Evolutionary conservation across 345 rosid genomes (phyloP), one percentile per base, ranked within the genome.

Genomic region (Psidium guajava): DNA sequence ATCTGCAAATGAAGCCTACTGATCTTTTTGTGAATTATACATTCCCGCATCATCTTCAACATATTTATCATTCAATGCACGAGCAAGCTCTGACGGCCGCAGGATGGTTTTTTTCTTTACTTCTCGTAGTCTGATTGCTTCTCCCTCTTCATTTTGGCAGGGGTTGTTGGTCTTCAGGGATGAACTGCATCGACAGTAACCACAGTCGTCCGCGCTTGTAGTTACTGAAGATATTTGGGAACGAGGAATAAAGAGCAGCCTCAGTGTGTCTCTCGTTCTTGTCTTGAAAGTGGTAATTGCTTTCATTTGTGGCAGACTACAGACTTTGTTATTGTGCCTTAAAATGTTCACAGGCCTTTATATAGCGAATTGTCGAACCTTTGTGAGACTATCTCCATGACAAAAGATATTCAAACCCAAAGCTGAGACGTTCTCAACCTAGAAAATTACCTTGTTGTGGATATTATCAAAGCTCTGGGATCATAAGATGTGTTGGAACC

Each of bases 111-210:
- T 2, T 15, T 15, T 5, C 9, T 20, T 8, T 21, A 58, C 42
- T 25, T 44, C 53, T 40, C 32, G 47, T 44, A 24, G 21, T 83
- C 32, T 3, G 42, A 22, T 21, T 2, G 21, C 27, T 83, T 15
- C 56, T 21, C 10, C 27, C 12, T 51, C n/a, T 11, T 32, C 83
- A 47, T 55, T 20, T 55, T 25, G 87, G 85, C 89, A 92, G 94
- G 96, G 57, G 53, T 92, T 25, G 91, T 92, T n/a, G 93, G 93
- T 56, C 89, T 93, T 53, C 94, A 93, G 87, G 95, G 90, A 16
- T 93, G 82, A 88, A 82, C 58, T 53, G 73, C 74, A 61, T 28
- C 40, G 27, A 28, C 74, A 64, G 44, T 64, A 32, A 28, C 75
- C 15, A 64, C 22, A 28, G 22, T 15, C 1, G 12, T 28, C 44